Percentiles rank a stretch among this genome's conserved stretches.
These are phyloP conservation scores for Teratosphaeriaceae sp. DNA, from an alignment of 2,329 filamentous ascomycete species.

Conservation along the genomic window DNA sequence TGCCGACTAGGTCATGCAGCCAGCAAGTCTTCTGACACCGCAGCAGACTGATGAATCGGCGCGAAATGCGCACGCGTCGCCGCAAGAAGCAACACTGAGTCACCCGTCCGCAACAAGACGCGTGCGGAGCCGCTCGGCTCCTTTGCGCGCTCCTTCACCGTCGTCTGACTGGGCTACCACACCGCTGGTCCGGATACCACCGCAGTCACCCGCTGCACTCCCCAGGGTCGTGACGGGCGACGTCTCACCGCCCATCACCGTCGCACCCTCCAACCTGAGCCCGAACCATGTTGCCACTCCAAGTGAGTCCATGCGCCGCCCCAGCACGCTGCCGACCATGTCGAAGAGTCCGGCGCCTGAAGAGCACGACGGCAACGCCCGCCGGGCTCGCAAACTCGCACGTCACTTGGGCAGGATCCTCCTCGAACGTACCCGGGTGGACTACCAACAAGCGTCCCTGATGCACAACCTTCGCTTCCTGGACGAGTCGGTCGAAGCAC, in stretches of 20 bases:
- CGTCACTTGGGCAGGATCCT: neutral
- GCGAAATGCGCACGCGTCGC: no score
- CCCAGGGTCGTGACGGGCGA: no score
- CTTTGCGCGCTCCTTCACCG: no score
- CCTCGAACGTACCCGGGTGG: neutral
- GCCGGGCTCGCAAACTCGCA: neutral
- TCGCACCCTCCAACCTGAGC: neutral
- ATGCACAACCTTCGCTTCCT: neutral
- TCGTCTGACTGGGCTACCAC: no score
- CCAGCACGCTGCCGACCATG: slow-evolving; percentile 1
- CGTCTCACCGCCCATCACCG: neutral
- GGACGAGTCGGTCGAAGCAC: neutral
- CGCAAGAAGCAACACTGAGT: no score
- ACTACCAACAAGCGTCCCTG: neutral
- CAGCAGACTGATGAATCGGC: no score
- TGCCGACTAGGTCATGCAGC: no score
- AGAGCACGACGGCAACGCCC: neutral
- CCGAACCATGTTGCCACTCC: neutral
- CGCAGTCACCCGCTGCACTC: no score
- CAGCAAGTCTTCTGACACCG: no score
- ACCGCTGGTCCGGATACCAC: no score
- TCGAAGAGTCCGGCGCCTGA: neutral
- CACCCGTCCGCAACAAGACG: no score
- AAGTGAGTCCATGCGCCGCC: neutral
- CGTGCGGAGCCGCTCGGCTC: no score